phyloP scores from a whole-genome alignment of 139 green algal genomes.

The Yamagishiella unicocca region DNA sequence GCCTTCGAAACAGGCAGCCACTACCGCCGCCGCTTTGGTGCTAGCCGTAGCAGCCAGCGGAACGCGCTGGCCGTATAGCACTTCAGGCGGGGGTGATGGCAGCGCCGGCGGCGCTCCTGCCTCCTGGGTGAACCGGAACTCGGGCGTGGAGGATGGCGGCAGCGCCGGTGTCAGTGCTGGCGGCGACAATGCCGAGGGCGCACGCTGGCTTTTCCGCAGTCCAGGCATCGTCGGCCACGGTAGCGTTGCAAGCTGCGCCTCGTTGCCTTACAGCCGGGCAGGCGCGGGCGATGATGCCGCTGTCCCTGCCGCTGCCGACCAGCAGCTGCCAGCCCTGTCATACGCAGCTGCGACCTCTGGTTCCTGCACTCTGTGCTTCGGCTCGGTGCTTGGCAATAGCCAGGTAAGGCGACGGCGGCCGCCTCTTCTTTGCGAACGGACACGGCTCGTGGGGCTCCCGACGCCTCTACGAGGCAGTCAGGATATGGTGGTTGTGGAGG shows the following conservation, averaged over 20 bases:
- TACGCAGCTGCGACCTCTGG: background rate
- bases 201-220: constrained; percentile 1
- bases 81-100: background rate
- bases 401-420: constrained; percentile 8
- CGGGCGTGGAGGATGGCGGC: too few species aligned
- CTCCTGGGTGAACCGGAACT: background rate
- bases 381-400: background rate
- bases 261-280: background rate
- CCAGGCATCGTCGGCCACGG: background rate
- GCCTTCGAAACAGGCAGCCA: constrained; percentile 24
- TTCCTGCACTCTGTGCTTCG: constrained; percentile 19
- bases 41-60: background rate
- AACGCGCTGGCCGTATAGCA: constrained; percentile 6
- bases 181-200: background rate
- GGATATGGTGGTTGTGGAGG: too few species aligned
- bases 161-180: background rate
- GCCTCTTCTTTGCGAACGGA: too few species aligned
- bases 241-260: background rate
- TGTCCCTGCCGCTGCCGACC: too few species aligned
- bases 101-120: background rate
- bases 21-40: constrained; percentile 6
- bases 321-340: too few species aligned
- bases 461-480: background rate
- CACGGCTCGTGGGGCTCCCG: background rate
- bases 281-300: too few species aligned